A percentile compares a stretch with the other conserved stretches of the same genome.
Evolutionary conservation across 2,329 filamentous ascomycete genomes (phyloP).

Genomic region (Phaeophleospora eucalypticola): DNA sequence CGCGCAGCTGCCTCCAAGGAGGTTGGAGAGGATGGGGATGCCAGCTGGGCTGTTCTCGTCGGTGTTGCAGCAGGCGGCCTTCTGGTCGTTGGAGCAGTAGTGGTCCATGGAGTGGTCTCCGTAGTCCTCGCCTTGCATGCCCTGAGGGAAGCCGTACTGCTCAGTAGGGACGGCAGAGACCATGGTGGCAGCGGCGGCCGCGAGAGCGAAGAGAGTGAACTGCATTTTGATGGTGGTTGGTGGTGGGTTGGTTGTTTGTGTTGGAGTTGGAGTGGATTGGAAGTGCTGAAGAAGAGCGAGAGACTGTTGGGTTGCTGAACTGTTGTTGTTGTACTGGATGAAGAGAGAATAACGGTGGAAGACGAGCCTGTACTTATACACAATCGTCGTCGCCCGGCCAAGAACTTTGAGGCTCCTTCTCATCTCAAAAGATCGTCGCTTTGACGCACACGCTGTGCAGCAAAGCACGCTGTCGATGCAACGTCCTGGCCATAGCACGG

Average conservation of each 20-base stretch:
- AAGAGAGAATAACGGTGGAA: too few relatives aligned
- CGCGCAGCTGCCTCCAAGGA: constrained; percentile 8
- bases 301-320: not conserved
- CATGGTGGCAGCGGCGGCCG: not conserved
- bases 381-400: too few relatives aligned
- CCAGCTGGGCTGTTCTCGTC: not conserved
- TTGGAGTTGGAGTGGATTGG: not conserved
- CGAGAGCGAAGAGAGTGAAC: constrained; percentile 1
- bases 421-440: too few relatives aligned
- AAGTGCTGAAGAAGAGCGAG: not conserved
- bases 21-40: not conserved
- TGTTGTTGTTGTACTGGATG: not conserved
- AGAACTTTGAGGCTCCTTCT: too few relatives aligned
- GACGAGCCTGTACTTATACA: too few relatives aligned
- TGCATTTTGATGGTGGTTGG: constrained; percentile 3
- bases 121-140: not conserved
- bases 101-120: constrained; percentile 1
- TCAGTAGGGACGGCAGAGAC: not conserved
- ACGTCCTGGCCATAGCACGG: too few relatives aligned
- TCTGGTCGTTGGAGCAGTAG: constrained; percentile 8
- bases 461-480: too few relatives aligned
- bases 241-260: too few relatives aligned
- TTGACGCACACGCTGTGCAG: too few relatives aligned
- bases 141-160: not conserved
- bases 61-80: constrained; percentile 10